These are phyloP conservation scores for Stemphylium vesicarium DNA, from an alignment of 2,329 filamentous ascomycete species.

Conservation along the genomic window DNA sequence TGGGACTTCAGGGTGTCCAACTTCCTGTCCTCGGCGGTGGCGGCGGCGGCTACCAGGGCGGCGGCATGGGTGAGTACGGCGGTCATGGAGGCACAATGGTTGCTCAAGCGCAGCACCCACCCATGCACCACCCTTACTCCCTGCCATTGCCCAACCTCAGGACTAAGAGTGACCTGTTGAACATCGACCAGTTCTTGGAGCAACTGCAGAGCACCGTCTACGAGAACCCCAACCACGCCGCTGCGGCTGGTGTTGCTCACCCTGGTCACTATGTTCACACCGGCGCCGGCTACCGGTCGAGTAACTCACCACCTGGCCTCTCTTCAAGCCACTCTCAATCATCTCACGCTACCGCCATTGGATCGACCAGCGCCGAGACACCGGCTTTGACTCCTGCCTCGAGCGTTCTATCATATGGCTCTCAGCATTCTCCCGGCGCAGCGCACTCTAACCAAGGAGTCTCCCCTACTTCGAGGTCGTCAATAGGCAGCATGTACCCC, in stretches of 20 bases:
- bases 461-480: slow-evolving; percentile 66
- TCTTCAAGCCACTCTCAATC: slow-evolving; percentile 51
- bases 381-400: slow-evolving; percentile 79
- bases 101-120: slow-evolving; percentile 63
- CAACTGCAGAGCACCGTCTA: slow-evolving; percentile 97
- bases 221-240: slow-evolving; percentile 84
- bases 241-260: slow-evolving; percentile 77
- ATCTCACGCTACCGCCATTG: slow-evolving; percentile 59
- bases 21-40: slow-evolving; percentile 50
- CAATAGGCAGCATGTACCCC: slow-evolving; percentile 72
- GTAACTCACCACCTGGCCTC: slow-evolving; percentile 61
- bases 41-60: slow-evolving; percentile 33
- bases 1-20: slow-evolving; percentile 75
- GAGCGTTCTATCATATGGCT: slow-evolving; percentile 77
- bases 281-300: slow-evolving; percentile 60
- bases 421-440: slow-evolving; percentile 79
- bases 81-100: slow-evolving; percentile 60
- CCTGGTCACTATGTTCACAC: slow-evolving; percentile 71
- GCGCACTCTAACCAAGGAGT: slow-evolving; percentile 59
- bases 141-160: slow-evolving; percentile 87
- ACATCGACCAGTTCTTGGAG: slow-evolving; percentile 93
- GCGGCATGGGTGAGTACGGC: slow-evolving; percentile 60
- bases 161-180: slow-evolving; percentile 91
- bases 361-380: slow-evolving; percentile 62
- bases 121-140: slow-evolving; percentile 82